Base-by-base conservation (phyloP, 305 asterid species). In the Fraxinus sp. region DNA sequence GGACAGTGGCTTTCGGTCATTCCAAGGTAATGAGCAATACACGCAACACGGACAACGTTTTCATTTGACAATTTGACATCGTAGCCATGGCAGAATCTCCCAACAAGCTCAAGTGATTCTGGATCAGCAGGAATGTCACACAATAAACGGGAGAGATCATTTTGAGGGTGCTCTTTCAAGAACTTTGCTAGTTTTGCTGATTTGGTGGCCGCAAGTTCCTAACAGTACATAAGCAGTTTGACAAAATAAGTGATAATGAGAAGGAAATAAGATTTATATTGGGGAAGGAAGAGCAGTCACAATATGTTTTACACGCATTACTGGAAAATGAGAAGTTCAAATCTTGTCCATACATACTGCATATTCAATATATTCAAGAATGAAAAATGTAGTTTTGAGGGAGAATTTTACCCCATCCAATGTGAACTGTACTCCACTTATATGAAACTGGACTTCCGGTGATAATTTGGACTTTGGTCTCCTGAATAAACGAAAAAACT, bases 1-100 rank as follows among this genome's bases (percentile, higher is more conserved):
- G 84, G 77, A 84, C 89, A 83, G 35, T 93, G 94, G 8, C 55
- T 79, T 7, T 94, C 98, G 0, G 93, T 90, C 99, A 95, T 95
- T 11, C 87, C 97, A 0, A 95, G 95, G 88, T 90, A 87, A 44
- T 92, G 79, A 16, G 99, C 94, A 1, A 91, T 78, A 73, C 95
- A 90, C 32, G 91, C 88, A 0, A 95, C 88, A 3, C 86, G 91
- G 22, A 92, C 82, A 0, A 88, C 90, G 84, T 95, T 94, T 52
- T 93, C 92, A 1, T 93, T 46, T 1, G 95, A 84, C 3, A 94
- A 85, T 49, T 77, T 80, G 83, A 91, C 62, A 4, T 88, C 88
- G 22, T 35, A 93, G 68, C 98, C 98, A 66, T 93, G 92, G 87
- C 98, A 95, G 90, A 94, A 95, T 83, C 94, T 89, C 16, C 87